phyloP scores from a whole-genome alignment of 1,284 basidiomycete genomes.

The Apiotrichum veenhuisii region DNA sequence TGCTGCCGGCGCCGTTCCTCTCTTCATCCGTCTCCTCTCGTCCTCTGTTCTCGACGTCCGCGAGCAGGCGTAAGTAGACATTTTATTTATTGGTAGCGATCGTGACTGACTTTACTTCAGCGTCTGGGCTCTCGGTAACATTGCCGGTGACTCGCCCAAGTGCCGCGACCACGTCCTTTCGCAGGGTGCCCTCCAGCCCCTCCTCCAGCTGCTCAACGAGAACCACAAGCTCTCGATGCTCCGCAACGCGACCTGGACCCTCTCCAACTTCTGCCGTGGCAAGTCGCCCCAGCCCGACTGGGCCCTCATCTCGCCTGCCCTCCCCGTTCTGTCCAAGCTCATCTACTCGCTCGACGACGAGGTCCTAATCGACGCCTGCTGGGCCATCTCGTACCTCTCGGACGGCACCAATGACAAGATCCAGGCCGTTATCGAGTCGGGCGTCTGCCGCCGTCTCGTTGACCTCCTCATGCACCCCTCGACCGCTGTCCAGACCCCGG shows the following conservation, averaged over 20 bases:
- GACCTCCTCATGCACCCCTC: conserved; percentile 96
- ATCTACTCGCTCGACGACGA: conserved; percentile 99
- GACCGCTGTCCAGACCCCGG: conserved; percentile 97
- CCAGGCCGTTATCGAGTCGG: conserved; percentile 97
- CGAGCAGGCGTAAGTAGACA: conserved; percentile 67
- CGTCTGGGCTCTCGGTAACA: conserved; percentile 95
- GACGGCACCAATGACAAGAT: conserved; percentile 99
- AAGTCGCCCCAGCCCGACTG: conserved; percentile 94
- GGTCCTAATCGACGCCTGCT: conserved; percentile 98
- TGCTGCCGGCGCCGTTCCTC: conserved; percentile 87
- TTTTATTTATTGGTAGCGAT: not conserved
- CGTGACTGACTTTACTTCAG: conserved; percentile 27
- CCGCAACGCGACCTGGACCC: conserved; percentile 93
- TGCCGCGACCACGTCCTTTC: conserved; percentile 79
- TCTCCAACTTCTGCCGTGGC: conserved; percentile 96
- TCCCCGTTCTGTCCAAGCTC: conserved; percentile 93
- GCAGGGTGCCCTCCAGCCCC: conserved; percentile 55
- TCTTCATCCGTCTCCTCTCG: conserved; percentile 88
- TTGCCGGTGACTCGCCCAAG: conserved; percentile 89
- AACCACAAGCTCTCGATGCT: conserved; percentile 95
- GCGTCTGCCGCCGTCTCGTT: conserved; percentile 94
- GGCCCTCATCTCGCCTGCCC: conserved; percentile 90
- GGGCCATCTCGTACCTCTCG: conserved; percentile 99
- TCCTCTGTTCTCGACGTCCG: conserved; percentile 85
- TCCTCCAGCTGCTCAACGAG: conserved; percentile 54